These are phyloP conservation scores for Delphinella strobiligena DNA, from an alignment of 2,329 filamentous ascomycete species.

Conservation along the genomic window DNA sequence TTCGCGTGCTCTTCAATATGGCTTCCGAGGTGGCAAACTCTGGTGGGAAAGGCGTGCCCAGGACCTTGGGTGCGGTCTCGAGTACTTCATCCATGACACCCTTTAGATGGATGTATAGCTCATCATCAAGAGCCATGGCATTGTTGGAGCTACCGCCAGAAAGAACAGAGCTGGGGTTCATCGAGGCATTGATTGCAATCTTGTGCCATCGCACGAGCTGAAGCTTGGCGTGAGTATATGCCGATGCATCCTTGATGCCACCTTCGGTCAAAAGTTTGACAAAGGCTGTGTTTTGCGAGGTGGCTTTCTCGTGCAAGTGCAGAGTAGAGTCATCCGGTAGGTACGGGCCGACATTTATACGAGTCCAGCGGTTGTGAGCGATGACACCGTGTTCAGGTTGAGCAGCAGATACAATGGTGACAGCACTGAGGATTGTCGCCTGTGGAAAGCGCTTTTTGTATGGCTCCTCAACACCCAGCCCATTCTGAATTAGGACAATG, in stretches of 20 bases:
- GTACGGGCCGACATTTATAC: slow-evolving; percentile 58
- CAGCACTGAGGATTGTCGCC: slow-evolving; percentile 52
- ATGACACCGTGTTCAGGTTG: slow-evolving; percentile 52
- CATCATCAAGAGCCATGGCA: slow-evolving; percentile 51
- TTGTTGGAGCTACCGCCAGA: slow-evolving; percentile 53
- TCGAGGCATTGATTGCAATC: slow-evolving; percentile 62
- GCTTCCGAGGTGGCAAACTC: slow-evolving; percentile 50
- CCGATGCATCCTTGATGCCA: slow-evolving; percentile 52
- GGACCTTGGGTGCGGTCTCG: slow-evolving; percentile 48
- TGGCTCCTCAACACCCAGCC: slow-evolving; percentile 56
- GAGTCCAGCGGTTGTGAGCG: slow-evolving; percentile 61
- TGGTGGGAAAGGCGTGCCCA: slow-evolving; percentile 48
- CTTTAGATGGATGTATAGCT: slow-evolving; percentile 48
- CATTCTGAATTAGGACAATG: slow-evolving; percentile 60
- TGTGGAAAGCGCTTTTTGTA: slow-evolving; percentile 50
- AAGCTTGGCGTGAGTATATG: slow-evolving; percentile 52
- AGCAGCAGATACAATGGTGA: slow-evolving; percentile 58
- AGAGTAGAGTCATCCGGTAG: slow-evolving; percentile 31
- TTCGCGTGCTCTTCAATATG: slow-evolving; percentile 50
- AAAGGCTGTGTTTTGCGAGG: slow-evolving; percentile 38
- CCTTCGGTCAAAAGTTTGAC: slow-evolving; percentile 46
- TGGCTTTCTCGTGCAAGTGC: slow-evolving; percentile 17
- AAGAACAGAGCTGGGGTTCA: slow-evolving; percentile 61
- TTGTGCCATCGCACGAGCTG: slow-evolving; percentile 67
- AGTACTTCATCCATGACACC: slow-evolving; percentile 62